Base-by-base conservation (phyloP, 805 yeast species). In the Allodekkera sacchari region DNA sequence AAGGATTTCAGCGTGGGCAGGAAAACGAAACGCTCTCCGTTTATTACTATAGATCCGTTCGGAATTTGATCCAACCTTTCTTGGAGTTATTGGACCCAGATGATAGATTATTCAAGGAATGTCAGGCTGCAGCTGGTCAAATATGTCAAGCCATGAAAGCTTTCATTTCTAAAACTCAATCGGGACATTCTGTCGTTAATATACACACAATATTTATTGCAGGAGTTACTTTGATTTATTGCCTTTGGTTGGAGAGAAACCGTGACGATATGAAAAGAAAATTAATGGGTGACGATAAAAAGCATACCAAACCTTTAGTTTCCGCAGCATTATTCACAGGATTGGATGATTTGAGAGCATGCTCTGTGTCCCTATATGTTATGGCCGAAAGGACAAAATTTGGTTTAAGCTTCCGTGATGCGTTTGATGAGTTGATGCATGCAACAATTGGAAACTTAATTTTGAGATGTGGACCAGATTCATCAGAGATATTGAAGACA, bases 111-210 rank as follows among this genome's bases (percentile, higher is more conserved):
- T 75, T 77, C 48, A 61, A 67, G 32, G 81, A 76, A 50, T 77
- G 83, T 49, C 83, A 76, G 46, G 77, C 78, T 2, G 82, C 81
- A 16, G 81, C 83, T 1, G 83, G 83, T 18, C 79, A 74, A 47
- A 71, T 77, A 24, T 75, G 83, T 45, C 80, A 72, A 41, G 57
- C 75, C 17, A 72, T 74, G 48, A 73, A 75, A 40, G 74, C 69
- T 10, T 75, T 73, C 48, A 80, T 74, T 50, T 76, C 74, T 44
- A 71, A 68, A 42, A 73, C 81, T 0, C 71, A 70, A 2, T 59
- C 61, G 33, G 83, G 83, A 3, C 80, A 74, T 45, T 73, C 82
- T 1, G 74, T 78, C 0, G 66, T 78, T 20, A 77, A 80, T 9
- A 74, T 77, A 26, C 83, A 77, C 45, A 73, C 81, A 0, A 74